Conservation (phyloP, 805 yeast species). For the Spathaspora arborariae region DNA sequence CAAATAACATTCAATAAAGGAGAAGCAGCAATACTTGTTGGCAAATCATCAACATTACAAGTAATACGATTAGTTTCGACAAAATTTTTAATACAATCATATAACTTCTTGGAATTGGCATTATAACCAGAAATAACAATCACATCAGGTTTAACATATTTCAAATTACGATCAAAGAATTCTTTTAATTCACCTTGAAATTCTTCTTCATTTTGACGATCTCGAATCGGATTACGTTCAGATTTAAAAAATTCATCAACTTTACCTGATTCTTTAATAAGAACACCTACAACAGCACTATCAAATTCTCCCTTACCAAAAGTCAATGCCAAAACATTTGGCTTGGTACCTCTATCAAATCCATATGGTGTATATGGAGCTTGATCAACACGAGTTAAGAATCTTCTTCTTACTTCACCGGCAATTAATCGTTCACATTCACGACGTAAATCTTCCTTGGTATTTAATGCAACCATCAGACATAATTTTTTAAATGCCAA, state of each 20-base stretch:
- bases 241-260: conserved; percentile 75
- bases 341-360: conserved; percentile 74
- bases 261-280: conserved; percentile 76
- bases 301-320: conserved; percentile 82
- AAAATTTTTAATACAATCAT: conserved; percentile 51
- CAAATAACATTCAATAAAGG: conserved; percentile 68
- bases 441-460: conserved; percentile 77
- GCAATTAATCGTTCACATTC: conserved; percentile 71
- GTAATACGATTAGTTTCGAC: conserved; percentile 53
- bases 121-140: conserved; percentile 87
- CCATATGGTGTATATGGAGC: conserved; percentile 88
- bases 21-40: conserved; percentile 27
- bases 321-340: conserved; percentile 77
- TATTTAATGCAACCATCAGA: conserved; percentile 64
- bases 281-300: conserved; percentile 83
- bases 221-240: conserved; percentile 60
- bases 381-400: conserved; percentile 76
- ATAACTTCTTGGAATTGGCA: conserved; percentile 62
- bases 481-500: conserved; percentile 66
- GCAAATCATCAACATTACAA: conserved; percentile 46
- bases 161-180: conserved; percentile 58
- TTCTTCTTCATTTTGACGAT: conserved; percentile 38
- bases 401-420: conserved; percentile 63
- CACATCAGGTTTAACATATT: conserved; percentile 67
- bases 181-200: conserved; percentile 63